Base-by-base conservation (phyloP, 2,329 filamentous ascomycete genomes). In the Biscogniauxia mediterranea region DNA sequence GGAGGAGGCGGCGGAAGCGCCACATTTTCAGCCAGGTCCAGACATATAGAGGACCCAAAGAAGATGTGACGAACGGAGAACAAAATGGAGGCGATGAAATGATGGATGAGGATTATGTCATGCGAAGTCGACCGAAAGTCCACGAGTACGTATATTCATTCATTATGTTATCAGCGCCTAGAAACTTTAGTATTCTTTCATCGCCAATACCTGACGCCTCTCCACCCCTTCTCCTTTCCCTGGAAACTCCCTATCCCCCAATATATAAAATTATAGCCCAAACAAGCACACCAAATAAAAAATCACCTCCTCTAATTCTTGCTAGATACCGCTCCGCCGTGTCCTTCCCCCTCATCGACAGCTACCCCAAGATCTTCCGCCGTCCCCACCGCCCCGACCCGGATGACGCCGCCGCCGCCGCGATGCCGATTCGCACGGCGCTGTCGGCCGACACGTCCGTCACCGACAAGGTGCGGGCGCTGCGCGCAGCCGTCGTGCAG, bases 271-370 rank as follows among this genome's bases (percentile, higher is more conserved):
- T 21, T 13, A 52, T 5, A 23, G 2, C 19, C 50, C 50, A 21
- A 23, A 50, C 3, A n/a, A 7, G 1, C n/a, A n/a, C 15, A 54
- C 58, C 68, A 56, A 61, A 58, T 25, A n/a, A n/a, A n/a, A n/a
- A n/a, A 38, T 38, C 60, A 23, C 17, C 59, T 26, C 38, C 32
- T 58, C 25, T 13, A 13, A 13, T 11, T 46, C 54, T 25, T 52
- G n/a, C 5, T 59, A 84, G 81, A 62, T 87, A 85, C 69, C 77
- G 81, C 60, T 78, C 81, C 8, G 53, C 76, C 1, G 80, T 94
- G 7, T 78, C 83, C 1, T 95, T 93, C 70, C 93, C 94, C 1
- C 72, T 93, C 26, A 82, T 96, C 38, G 88, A 95, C 71, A 96
- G 92, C 73, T 97, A 91, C 72, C 95, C 95, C 0, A 78, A 80